phyloP scores from a whole-genome alignment of 2,329 filamentous ascomycete species.

The Metarhizium humberi region DNA sequence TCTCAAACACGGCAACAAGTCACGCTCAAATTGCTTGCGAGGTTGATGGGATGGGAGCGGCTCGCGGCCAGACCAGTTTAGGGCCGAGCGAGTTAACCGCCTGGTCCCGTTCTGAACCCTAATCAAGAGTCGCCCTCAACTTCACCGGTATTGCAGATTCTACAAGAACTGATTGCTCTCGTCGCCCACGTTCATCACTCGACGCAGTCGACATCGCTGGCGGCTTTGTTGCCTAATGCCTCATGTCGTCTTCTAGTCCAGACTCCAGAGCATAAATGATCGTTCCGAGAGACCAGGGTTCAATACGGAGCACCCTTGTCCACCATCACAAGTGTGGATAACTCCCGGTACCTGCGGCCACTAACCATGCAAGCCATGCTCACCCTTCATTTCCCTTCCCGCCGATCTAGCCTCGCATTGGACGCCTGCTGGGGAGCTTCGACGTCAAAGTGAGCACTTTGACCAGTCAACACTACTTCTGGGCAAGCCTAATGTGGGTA shows the following conservation, averaged over 20 bases:
- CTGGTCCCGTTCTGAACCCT: not conserved
- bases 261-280: no score
- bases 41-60: not conserved
- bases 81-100: not conserved
- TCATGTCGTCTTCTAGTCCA: not conserved
- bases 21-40: no score
- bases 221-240: not conserved
- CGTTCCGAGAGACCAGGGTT: no score
- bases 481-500: not conserved
- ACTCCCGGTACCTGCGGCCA: slow-evolving; percentile 1
- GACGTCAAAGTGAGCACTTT: not conserved
- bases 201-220: not conserved
- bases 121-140: no score
- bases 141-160: not conserved
- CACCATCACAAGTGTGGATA: not conserved
- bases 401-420: slow-evolving; percentile 6
- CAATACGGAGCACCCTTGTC: not conserved
- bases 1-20: no score
- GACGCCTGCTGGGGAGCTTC: not conserved
- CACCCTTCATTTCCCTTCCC: slow-evolving; percentile 6
- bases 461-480: not conserved
- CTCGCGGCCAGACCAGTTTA: not conserved
- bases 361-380: slow-evolving; percentile 6
- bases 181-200: not conserved
- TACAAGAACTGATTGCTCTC: not conserved